Base-by-base conservation (phyloP, 345 rosid species). In the Noccaea bulbosa region DNA sequence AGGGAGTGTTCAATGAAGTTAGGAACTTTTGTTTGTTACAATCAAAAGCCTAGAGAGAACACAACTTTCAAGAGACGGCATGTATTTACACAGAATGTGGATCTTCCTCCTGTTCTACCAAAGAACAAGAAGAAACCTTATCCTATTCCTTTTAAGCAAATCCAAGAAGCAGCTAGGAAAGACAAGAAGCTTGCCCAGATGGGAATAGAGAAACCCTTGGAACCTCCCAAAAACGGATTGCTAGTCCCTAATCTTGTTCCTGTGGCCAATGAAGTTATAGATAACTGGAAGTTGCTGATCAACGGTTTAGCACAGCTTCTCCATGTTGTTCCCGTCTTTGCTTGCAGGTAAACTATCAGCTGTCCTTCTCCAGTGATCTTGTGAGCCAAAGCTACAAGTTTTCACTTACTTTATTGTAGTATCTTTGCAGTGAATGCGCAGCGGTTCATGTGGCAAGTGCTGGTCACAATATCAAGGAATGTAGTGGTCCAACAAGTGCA, bases 81-180 rank as follows among this genome's bases (percentile, higher is more conserved):
- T 15, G 12, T 53, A 11, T 44, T 37, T 75, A 84, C 81, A 4
- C 97, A 91, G 72, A 93, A 90, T 44, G 87, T 82, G n/a, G 93
- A 90, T 79, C 88, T 88, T 77, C 97, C 97, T 27, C 84, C 83
- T 14, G 22, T 83, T 57, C 77, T 88, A 43, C 92, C 94, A 17
- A 86, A 82, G 86, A 85, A 78, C 33, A 82, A 88, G 89, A 93
- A 93, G 84, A 93, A 93, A 64, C 97, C 96, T 38, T 93, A 68
- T 71, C 92, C 93, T 41, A 47, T 93, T 70, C 93, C 96, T 41
- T 40, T 88, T 40, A 86, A 77, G 80, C 77, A 86, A 80, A 90
- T 93, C 62, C 83, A 77, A 59, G 83, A 78, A 70, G 85, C 74
- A 38, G 90, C 86, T 14, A 83, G 83, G 78, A 79, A 69, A 65